Percentiles rank a stretch among this genome's conserved stretches.
Conservation (phyloP, 164 flowering plant genomes). For the Santalum album region DNA sequence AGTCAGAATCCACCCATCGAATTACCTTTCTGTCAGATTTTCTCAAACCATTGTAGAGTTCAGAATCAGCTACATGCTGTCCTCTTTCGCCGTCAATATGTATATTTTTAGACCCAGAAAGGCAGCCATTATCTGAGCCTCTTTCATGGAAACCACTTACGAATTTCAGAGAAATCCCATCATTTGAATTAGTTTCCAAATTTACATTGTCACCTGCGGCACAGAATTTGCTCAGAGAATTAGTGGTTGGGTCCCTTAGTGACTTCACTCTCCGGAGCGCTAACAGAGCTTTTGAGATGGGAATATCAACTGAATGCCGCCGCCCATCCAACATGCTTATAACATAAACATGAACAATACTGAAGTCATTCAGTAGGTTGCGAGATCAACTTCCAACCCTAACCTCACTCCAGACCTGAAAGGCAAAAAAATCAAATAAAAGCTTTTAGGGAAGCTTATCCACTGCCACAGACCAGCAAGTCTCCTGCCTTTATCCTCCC, state of each 20-base stretch:
- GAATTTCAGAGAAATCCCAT: constrained; percentile 47
- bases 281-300: constrained; percentile 67
- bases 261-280: constrained; percentile 88
- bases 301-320: constrained; percentile 80
- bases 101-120: constrained; percentile 9
- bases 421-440: not conserved
- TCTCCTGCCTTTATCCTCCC: too few species aligned
- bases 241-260: constrained; percentile 81
- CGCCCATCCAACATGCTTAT: constrained; percentile 50
- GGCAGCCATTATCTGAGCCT: constrained; percentile 10
- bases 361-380: not conserved
- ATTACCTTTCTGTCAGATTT: too few species aligned
- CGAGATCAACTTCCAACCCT: not conserved
- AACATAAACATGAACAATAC: not conserved
- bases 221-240: constrained; percentile 63
- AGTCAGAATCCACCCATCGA: not conserved
- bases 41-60: constrained; percentile 1
- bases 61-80: constrained; percentile 20
- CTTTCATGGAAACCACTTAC: constrained; percentile 14
- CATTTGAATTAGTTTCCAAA: constrained; percentile 30
- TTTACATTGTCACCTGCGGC: constrained; percentile 42
- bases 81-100: constrained; percentile 16
- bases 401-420: not conserved
- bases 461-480: too few species aligned
- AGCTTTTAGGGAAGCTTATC: too few species aligned